Base-by-base conservation (phyloP, 2,329 filamentous ascomycete species). In the Cladosporium sp. region DNA sequence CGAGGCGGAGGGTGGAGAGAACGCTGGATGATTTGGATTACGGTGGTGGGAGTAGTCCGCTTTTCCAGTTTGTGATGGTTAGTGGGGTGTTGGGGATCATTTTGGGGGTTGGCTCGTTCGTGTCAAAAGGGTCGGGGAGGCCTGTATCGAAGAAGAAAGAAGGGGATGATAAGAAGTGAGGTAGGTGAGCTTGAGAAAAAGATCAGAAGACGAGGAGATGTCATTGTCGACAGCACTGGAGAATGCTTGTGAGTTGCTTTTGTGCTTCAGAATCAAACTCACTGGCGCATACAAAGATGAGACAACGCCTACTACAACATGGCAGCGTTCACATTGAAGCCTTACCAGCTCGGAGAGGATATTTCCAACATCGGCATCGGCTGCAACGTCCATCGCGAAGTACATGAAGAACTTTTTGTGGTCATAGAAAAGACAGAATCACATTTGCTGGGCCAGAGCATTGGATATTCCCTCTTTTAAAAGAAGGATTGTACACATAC, bases 1-100 rank as follows among this genome's bases (percentile, higher is more conserved):
- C 62, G 28, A 69, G 67, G 46, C 68, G 69, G 67, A 70, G 67
- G 55, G 62, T 67, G 46, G 66, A 67, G 55, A 57, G 67, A 53
- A 68, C 66, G 10, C 62, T 71, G 26, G 69, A 67, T 46, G 69
- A 70, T 33, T 67, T 72, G 23, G 70, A 70, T 57, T 57, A 50
- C 50, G 67, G 31, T 28, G 68, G 69, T 14, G 71, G 69, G 11
- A 71, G 62, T 40, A 72, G 70, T 66, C 67, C 70, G 63, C 33
- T 75, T 64, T 71, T 74, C 33, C 75, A 74, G 46, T 76, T 76
- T 40, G 57, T 77, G n/a, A 52, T 77, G 37, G 62, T 78, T n/a
- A 71, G 70, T 28, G 73, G 74, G 2, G 70, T 74, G 14, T 56
- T 78, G 65, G 69, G 66, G 21, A 65, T 71, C 6, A 70, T 74